A percentile compares a stretch with the other conserved stretches of the same genome.
phyloP scores from a whole-genome alignment of 495 filamentous ascomycete genomes.

The Amphirosellinia nigrospora region DNA sequence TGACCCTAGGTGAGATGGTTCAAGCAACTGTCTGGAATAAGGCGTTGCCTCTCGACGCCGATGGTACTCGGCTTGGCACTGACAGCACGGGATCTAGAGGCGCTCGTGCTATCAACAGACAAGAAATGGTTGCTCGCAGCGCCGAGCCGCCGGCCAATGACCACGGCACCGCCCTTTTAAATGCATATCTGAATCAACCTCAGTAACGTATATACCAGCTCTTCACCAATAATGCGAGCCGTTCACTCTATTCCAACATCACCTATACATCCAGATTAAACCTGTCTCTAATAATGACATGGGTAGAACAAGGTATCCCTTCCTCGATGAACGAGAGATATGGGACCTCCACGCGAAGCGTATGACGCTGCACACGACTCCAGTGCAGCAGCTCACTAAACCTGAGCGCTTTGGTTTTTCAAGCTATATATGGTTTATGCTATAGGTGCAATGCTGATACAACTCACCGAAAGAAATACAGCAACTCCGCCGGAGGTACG shows the following conservation, averaged over 20 bases:
- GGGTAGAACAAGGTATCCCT: constrained; percentile 51
- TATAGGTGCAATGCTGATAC: constrained; percentile 58
- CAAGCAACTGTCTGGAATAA: constrained; percentile 61
- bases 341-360: constrained; percentile 54
- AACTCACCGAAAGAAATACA: constrained; percentile 54
- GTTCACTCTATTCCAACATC: background rate
- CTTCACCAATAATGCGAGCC: background rate
- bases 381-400: constrained; percentile 31
- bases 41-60: constrained; percentile 46
- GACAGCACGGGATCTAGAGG: constrained; percentile 37
- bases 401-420: constrained; percentile 57
- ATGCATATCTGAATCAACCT: constrained; percentile 53
- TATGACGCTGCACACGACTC: constrained; percentile 49
- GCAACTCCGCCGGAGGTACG: constrained; percentile 50
- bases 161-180: constrained; percentile 52
- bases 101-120: constrained; percentile 20
- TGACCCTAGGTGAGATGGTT: constrained; percentile 60
- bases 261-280: background rate
- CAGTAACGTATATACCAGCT: constrained; percentile 35
- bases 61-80: constrained; percentile 38
- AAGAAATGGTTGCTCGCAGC: constrained; percentile 49
- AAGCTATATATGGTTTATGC: constrained; percentile 60
- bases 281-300: background rate
- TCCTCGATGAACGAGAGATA: constrained; percentile 54
- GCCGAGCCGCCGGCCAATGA: constrained; percentile 58